Base-by-base conservation (phyloP, 176 grass and related monocot species). In the Chloris gayana region DNA sequence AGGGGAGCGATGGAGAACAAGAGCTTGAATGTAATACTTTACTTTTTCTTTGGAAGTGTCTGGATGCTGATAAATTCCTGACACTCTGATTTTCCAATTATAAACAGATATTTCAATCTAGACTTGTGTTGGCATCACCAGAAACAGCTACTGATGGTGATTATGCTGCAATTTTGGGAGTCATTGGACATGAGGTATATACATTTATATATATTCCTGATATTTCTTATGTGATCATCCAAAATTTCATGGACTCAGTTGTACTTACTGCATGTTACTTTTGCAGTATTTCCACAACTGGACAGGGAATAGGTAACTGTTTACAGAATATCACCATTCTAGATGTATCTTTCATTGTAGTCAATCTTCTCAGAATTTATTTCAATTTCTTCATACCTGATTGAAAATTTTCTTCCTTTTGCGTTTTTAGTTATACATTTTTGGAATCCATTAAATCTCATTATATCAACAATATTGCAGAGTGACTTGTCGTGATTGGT, bases 1-100 rank as follows among this genome's bases (percentile, higher is more conserved):
- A 99, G 96, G 96, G 96, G 96, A 50, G 96, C 96, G 26, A 99
- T 99, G 96, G 96, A 99, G 63, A 99, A 99, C 85, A 99, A 99
- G 82, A 99, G 96, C 72, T 86, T 99, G 71, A 99, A 95, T 35
- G 96, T 99, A 87, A 87, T 87, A 87, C 80, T 82, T 46, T 75
- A 14, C 1, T 8, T 8, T 42, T 42, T 12, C 41, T 44, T 82
- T 31, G 19, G 54, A 70, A 71, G 3, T 77, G 75, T 80, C 53
- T 69, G 9, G 11, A 69, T 61, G 38, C 14, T 24, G 64, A 69
- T n/a, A 61, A 35, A 61, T 85, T 78, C 1, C 25, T 93, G 57
- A 91, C 67, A 5, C 77, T 75, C 75, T 79, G 66, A 67, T 54
- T 80, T 85, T 79, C 69, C 72, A 83, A 82, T 76, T 39, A 79